phyloP scores from a whole-genome alignment of 352 stramenopile genomes.

The Thalassiosira hispida region DNA sequence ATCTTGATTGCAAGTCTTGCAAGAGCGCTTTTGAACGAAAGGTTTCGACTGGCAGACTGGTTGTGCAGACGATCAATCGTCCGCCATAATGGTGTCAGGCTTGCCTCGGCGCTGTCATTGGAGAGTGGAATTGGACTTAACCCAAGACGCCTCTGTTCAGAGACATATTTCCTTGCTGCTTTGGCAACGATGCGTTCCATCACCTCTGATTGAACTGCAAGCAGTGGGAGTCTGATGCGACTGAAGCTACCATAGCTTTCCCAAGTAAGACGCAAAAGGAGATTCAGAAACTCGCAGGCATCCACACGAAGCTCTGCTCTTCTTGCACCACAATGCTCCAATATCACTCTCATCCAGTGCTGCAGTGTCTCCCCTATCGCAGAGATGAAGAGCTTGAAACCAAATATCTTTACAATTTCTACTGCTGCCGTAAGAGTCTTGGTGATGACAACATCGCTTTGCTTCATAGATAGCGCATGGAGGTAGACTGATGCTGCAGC shows the following conservation, averaged over 20 bases:
- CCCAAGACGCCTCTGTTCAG: constrained; percentile 69
- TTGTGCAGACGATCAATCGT: constrained; percentile 84
- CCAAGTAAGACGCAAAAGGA: constrained; percentile 82
- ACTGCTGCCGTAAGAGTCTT: constrained; percentile 76
- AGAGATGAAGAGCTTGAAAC: constrained; percentile 84
- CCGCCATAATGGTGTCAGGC: constrained; percentile 79
- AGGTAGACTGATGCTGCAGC: constrained; percentile 83
- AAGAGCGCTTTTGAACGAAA: constrained; percentile 83
- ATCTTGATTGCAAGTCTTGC: constrained; percentile 82
- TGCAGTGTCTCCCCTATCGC: constrained; percentile 85
- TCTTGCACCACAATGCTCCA: constrained; percentile 82
- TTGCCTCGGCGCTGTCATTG: constrained; percentile 81
- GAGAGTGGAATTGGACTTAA: constrained; percentile 69
- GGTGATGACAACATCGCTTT: constrained; percentile 80
- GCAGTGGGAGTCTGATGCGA: constrained; percentile 76
- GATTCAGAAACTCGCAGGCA: constrained; percentile 82
- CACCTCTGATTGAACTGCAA: constrained; percentile 84
- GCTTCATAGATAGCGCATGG: constrained; percentile 69
- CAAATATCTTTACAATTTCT: constrained; percentile 87
- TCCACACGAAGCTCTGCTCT: constrained; percentile 78
- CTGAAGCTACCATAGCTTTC: constrained; percentile 84
- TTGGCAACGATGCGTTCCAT: constrained; percentile 85
- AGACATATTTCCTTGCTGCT: constrained; percentile 70
- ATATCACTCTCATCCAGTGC: constrained; percentile 85
- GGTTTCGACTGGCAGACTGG: constrained; percentile 83